Evolutionary conservation across 305 asterid species (phyloP), one percentile per base, ranked within the genome.

Genomic region (Plantago coronopus): DNA sequence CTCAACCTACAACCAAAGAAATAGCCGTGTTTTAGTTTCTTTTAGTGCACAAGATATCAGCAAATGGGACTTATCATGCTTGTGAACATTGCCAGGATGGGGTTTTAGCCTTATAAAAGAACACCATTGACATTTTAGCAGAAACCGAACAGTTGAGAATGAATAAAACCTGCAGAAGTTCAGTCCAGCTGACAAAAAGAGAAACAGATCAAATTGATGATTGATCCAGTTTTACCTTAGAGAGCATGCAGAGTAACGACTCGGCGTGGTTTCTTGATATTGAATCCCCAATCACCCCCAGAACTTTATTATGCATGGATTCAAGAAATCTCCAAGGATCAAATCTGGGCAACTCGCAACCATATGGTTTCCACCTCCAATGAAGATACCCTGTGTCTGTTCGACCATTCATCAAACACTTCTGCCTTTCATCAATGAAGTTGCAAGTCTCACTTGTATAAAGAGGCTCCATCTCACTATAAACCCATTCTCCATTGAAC

Each of bases 341-440:
- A 17, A 76, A 47, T 50, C 49, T 77, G 45, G 88, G 83, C 49
- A 79, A 63, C 61, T 79, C 69, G 42, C 85, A 81, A 13, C 63
- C 74, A 27, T 45, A 67, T 7, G 88, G 88, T 17, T 62, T 76
- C 88, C 88, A 81, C 63, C 75, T 74, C 85, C 85, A 81, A n/a
- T n/a, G n/a, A 50, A 83, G 88, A 74, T 73, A 91, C n/a, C 74
- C 71, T 6, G 23, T 69, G 65, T 81, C 87, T 12, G 88, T 85
- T 3, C 97, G 74, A 17, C 96, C 94, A 57, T 87, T 90, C 51
- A 45, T 78, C 81, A 81, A 57, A 63, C 95, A 90, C 59, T 90
- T 85, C 71, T 81, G 90, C 66, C 74, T 81, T 18, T 67, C 77
- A 53, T 74, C 90, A 19, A 90, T 77, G 76, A 79, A 77, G 40